Evolutionary conservation across 2,329 filamentous ascomycete species (phyloP).

Genomic region (Fusarium fujikuroi): DNA sequence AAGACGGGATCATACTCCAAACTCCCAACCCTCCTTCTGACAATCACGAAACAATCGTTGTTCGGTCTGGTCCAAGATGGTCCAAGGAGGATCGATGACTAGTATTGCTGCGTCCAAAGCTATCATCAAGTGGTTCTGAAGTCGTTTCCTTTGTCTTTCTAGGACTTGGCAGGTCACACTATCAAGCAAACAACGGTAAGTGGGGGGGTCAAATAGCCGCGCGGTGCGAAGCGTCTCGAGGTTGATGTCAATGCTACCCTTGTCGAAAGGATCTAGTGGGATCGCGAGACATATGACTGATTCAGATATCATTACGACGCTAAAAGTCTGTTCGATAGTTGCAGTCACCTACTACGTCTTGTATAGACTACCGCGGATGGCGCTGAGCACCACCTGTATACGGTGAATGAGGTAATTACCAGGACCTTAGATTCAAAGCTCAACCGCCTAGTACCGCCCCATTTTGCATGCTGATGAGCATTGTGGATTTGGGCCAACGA

Average conservation of each 20-base stretch:
- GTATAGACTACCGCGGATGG: neutral
- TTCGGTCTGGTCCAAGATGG: neutral
- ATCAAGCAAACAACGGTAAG: slow-evolving; percentile 20
- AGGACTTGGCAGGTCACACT: slow-evolving; percentile 10
- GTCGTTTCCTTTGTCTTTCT: slow-evolving; percentile 24
- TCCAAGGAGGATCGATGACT: neutral
- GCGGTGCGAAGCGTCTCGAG: slow-evolving; percentile 32
- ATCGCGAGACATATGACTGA: slow-evolving; percentile 22
- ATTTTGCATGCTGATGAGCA: slow-evolving; percentile 37
- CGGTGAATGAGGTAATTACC: neutral
- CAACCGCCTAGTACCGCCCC: slow-evolving; percentile 12
- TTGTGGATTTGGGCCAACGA: neutral
- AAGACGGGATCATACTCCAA: neutral
- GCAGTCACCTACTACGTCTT: neutral
- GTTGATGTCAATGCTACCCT: slow-evolving; percentile 8
- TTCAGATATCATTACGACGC: slow-evolving; percentile 17
- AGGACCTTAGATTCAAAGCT: slow-evolving; percentile 9
- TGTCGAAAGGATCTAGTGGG: neutral
- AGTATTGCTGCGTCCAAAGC: neutral
- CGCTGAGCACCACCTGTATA: neutral
- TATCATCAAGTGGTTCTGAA: neutral
- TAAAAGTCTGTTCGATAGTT: slow-evolving; percentile 3
- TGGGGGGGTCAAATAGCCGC: slow-evolving; percentile 22
- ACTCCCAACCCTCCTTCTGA: neutral
- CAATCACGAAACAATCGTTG: neutral